These are phyloP conservation scores for Flaveria linearis DNA, from an alignment of 129 eudicot genomes.

Conservation along the genomic window DNA sequence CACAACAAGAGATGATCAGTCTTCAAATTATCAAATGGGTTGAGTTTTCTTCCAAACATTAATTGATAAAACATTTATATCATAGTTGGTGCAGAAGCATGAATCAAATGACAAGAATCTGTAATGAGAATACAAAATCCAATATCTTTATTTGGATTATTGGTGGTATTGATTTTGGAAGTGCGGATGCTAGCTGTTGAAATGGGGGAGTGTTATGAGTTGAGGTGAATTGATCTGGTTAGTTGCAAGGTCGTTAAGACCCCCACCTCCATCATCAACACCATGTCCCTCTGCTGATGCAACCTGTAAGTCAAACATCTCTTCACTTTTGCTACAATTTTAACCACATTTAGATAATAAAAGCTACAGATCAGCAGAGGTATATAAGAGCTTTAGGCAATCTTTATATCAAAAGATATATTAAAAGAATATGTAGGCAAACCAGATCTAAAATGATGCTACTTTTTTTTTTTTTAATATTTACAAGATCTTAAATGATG, in stretches of 20 bases:
- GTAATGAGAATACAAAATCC: not conserved
- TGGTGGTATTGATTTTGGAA: not conserved
- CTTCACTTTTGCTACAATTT: not conserved
- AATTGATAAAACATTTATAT: not conserved
- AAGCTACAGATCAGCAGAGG: not conserved
- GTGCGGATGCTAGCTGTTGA: conserved; percentile 4
- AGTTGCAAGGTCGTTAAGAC: conserved; percentile 29
- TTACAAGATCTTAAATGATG: not conserved
- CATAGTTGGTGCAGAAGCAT: not conserved
- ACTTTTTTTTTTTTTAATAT: not conserved
- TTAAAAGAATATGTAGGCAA: not conserved
- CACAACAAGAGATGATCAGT: too few relatives aligned
- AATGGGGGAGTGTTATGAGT: conserved; percentile 23
- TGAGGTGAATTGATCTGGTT: conserved; percentile 31
- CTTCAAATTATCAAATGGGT: not conserved
- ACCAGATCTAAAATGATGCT: conserved; percentile 4
- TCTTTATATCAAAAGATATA: too few relatives aligned
- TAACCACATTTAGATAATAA: not conserved
- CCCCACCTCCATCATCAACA: conserved; percentile 18
- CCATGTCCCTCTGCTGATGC: conserved; percentile 11
- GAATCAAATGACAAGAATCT: not conserved
- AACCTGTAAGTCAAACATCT: conserved; percentile 25
- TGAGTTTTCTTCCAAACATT: not conserved
- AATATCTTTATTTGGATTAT: not conserved
- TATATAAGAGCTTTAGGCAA: not conserved